Conservation (phyloP, 2,329 filamentous ascomycete species). For the Capronia coronata region DNA sequence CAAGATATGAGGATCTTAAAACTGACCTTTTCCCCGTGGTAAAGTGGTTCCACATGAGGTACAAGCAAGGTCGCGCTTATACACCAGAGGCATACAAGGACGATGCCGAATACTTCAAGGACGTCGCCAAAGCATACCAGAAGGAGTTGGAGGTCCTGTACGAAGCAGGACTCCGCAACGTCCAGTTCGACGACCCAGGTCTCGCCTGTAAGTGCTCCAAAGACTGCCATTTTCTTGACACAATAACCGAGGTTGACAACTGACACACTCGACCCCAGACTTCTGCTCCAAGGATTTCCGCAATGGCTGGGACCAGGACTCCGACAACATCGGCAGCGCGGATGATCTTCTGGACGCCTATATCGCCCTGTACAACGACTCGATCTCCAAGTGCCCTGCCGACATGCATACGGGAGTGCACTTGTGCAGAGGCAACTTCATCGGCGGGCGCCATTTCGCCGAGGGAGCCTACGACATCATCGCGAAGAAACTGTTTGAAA, state of each 20-base stretch:
- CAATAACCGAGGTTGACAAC: background rate
- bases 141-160: constrained; percentile 55
- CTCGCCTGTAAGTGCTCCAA: constrained; percentile 49
- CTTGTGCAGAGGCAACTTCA: constrained; percentile 59
- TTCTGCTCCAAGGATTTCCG: constrained; percentile 63
- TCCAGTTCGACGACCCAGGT: constrained; percentile 56
- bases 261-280: constrained; percentile 41
- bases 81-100: constrained; percentile 51
- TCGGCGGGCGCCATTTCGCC: constrained; percentile 54
- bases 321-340: constrained; percentile 57
- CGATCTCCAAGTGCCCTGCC: constrained; percentile 50
- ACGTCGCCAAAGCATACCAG: constrained; percentile 60
- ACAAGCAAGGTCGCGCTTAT: constrained; percentile 51
- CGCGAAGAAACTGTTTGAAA: constrained; percentile 54
- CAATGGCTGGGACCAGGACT: constrained; percentile 58
- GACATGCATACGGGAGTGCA: constrained; percentile 69
- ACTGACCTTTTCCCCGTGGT: too few species aligned
- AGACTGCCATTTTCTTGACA: background rate
- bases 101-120: constrained; percentile 57
- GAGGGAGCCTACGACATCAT: constrained; percentile 59
- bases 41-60: constrained; percentile 60
- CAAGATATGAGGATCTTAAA: too few species aligned
- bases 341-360: constrained; percentile 64
- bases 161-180: constrained; percentile 52
- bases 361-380: constrained; percentile 65